Evolutionary conservation across 2,329 filamentous ascomycete species (phyloP).

Genomic region (Beauveria sp.): DNA sequence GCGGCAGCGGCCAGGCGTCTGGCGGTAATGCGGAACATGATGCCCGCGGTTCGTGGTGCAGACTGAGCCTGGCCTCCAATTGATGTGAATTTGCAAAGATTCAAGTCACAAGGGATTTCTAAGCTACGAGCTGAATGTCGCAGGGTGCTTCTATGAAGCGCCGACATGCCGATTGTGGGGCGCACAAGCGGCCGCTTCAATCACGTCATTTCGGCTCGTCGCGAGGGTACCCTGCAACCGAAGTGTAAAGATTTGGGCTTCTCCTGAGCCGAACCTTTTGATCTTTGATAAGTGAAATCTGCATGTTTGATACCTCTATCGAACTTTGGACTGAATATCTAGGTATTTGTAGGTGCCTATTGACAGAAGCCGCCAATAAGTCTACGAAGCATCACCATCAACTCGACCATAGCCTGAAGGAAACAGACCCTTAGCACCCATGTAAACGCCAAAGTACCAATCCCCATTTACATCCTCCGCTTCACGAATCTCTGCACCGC

Average conservation of each 20-base stretch:
- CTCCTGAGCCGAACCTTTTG: background rate
- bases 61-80: background rate
- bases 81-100: background rate
- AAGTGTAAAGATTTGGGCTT: background rate
- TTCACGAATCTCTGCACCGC: slow-evolving; percentile 74
- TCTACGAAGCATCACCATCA: slow-evolving; percentile 20
- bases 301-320: background rate
- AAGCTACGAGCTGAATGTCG: background rate
- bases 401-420: slow-evolving; percentile 67
- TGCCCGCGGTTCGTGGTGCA: background rate
- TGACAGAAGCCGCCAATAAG: background rate
- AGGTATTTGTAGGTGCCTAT: background rate
- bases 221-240: background rate
- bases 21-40: slow-evolving; percentile 63
- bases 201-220: slow-evolving; percentile 12
- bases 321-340: background rate
- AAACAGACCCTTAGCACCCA: slow-evolving; percentile 71
- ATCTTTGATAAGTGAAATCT: too few species aligned
- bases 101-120: background rate
- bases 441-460: slow-evolving; percentile 84
- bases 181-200: background rate
- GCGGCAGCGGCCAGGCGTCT: slow-evolving; percentile 49
- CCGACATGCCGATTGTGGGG: background rate
- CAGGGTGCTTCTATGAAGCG: background rate
- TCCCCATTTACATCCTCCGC: slow-evolving; percentile 83